Evolutionary conservation across 495 filamentous ascomycete genomes (phyloP), one percentile per base, ranked within the genome.

Genomic region (Poronia punctata): DNA sequence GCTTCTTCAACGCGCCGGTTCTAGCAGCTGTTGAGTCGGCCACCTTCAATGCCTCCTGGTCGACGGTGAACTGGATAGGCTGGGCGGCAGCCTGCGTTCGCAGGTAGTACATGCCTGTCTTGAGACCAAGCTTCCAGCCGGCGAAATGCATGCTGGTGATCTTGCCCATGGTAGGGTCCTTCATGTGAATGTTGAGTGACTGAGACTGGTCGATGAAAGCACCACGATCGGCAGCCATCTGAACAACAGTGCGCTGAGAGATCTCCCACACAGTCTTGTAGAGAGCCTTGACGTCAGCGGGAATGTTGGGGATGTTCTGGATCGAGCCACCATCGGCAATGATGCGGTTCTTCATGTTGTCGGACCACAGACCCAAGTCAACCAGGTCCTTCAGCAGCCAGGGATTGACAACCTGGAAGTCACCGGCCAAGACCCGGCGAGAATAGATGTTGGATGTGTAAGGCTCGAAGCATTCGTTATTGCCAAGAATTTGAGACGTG

Each of bases 251-350:
- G 41, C 86, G 85, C 70, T 98, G 92, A n/a, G 86, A 90, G 50
- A 98, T 95, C 60, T 98, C 92, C 92, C 92, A 98, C 12, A 98
- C 92, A 16, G 92, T 98, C 79, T 98, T 98, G 78, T 98, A 98
- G 10, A 98, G 76, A 7, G 84, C 77, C 73, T 97, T 98, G 76
- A 95, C 84, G 49, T 97, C 92, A 19, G 83, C 75, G 24, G 92
- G 92, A 42, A 98, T 95, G 65, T 90, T 95, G 52, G 88, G 82
- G 47, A 98, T 86, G 66, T 88, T 88, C 67, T 97, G 92, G 46
- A 98, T 88, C 6, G 88, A 95, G 36, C 92, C 92, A 48, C 87
- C 88, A 34, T 92, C 90, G 46, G 92, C 83, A 54, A 98, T 97
- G 73, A 98, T 98, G 50, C 92, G 87, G 72, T 98, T 98, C 78